Evolutionary conservation across 208 protist genomes (phyloP).

Genomic region (Porcisia hertigi): DNA sequence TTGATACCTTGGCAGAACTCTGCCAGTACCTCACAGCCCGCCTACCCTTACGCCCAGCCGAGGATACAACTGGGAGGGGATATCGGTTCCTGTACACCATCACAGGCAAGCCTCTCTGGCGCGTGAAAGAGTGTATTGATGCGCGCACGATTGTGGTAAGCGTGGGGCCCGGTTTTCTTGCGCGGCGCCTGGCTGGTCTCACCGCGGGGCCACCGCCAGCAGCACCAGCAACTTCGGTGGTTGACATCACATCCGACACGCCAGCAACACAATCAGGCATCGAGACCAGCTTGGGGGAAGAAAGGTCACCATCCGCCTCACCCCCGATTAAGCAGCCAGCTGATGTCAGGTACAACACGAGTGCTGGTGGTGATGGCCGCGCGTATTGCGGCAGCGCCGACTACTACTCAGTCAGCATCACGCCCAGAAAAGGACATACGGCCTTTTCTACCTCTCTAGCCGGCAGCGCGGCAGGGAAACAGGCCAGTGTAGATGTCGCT

Average conservation of each 20-base stretch:
- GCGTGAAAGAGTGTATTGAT: slow-evolving; percentile 67
- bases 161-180: slow-evolving; percentile 56
- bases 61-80: slow-evolving; percentile 31
- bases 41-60: slow-evolving; percentile 35
- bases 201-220: slow-evolving; percentile 6
- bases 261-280: neutral
- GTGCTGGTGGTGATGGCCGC: neutral
- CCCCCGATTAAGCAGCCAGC: slow-evolving; percentile 17
- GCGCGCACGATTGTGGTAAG: slow-evolving; percentile 60
- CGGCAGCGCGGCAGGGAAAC: neutral
- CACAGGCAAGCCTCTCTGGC: slow-evolving; percentile 68
- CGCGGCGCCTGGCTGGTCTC: slow-evolving; percentile 24
- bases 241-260: slow-evolving; percentile 21
- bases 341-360: neutral
- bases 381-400: neutral
- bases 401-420: neutral
- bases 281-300: neutral
- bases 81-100: slow-evolving; percentile 81
- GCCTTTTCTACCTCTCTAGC: neutral
- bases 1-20: slow-evolving; percentile 72
- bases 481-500: slow-evolving; percentile 8
- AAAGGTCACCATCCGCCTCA: slow-evolving; percentile 20
- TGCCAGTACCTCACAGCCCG: slow-evolving; percentile 47
- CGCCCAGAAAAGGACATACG: neutral
- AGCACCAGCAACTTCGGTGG: neutral